Conservation (phyloP, 495 filamentous ascomycete species). For the Aspergillus biplanus region DNA sequence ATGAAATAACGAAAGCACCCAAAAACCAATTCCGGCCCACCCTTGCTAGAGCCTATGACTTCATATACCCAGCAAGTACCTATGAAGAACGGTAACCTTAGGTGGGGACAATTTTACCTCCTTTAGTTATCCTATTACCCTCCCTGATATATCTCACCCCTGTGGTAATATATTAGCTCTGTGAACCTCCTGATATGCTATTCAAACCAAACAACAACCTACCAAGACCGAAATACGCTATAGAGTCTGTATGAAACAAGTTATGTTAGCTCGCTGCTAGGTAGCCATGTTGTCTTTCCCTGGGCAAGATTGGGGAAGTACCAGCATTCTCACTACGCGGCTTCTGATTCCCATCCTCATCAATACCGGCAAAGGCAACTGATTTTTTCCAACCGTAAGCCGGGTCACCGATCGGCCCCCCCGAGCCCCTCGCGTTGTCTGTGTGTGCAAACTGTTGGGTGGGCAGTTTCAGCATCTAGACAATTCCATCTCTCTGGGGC, state of each 20-base stretch:
- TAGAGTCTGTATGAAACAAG: neutral
- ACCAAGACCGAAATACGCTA: neutral
- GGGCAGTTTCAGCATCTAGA: neutral
- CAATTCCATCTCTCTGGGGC: neutral
- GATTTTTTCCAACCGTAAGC: neutral
- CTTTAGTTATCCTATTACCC: neutral
- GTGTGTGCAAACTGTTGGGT: neutral
- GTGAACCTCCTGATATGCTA: neutral
- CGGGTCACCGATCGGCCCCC: neutral
- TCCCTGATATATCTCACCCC: neutral
- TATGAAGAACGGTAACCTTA: no score
- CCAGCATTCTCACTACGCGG: no score
- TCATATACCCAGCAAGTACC: no score
- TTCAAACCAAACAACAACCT: neutral
- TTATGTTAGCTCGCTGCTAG: neutral
- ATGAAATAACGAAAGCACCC: no score
- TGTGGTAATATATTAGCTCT: neutral
- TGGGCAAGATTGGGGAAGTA: no score
- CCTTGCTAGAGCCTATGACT: no score
- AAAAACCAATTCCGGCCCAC: no score
- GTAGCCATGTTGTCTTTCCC: no score
- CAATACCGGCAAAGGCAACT: neutral
- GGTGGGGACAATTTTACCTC: neutral
- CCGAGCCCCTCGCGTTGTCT: neutral
- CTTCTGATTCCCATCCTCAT: no score